Conservation (phyloP, 2,329 filamentous ascomycete genomes). For the Malbranchea cinnamomea region DNA sequence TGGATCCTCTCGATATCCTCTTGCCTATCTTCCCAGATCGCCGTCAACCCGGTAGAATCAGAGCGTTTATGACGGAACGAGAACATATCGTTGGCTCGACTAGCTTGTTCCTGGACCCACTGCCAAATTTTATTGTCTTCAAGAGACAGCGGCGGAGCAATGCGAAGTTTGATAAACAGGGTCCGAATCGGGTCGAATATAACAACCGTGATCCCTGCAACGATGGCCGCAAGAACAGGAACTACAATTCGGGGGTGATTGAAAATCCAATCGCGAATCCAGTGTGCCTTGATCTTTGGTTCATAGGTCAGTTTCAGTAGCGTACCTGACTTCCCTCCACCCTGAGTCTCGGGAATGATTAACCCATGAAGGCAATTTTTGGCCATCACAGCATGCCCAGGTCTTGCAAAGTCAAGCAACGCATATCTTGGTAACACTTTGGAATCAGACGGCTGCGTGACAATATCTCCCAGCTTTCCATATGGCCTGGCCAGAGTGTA, state of each 20-base stretch:
- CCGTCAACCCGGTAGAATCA: conserved; percentile 55
- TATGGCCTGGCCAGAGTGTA: conserved; percentile 81
- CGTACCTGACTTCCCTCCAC: conserved; percentile 63
- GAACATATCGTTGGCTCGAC: conserved; percentile 29
- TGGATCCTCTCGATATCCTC: conserved; percentile 68
- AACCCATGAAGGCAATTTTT: conserved; percentile 87
- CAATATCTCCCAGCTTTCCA: conserved; percentile 79
- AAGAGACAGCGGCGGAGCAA: conserved; percentile 61
- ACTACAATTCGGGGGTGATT: conserved; percentile 80
- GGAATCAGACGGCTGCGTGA: conserved; percentile 67
- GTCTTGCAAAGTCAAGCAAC: conserved; percentile 57
- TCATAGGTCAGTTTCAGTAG: conserved; percentile 73
- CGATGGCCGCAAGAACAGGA: conserved; percentile 61
- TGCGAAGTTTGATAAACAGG: conserved; percentile 79
- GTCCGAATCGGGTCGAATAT: conserved; percentile 91
- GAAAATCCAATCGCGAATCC: conserved; percentile 75
- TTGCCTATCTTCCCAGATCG: conserved; percentile 78
- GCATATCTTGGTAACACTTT: conserved; percentile 73
- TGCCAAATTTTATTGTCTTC: conserved; percentile 58
- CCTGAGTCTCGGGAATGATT: conserved; percentile 49
- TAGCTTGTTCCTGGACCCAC: conserved; percentile 60
- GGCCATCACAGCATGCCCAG: conserved; percentile 70
- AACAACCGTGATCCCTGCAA: conserved; percentile 70
- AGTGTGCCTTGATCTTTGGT: conserved; percentile 58
- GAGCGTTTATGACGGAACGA: conserved; percentile 31